Evolutionary conservation across 257 asterid species (phyloP).

Genomic region (Lavandula angustifolia): DNA sequence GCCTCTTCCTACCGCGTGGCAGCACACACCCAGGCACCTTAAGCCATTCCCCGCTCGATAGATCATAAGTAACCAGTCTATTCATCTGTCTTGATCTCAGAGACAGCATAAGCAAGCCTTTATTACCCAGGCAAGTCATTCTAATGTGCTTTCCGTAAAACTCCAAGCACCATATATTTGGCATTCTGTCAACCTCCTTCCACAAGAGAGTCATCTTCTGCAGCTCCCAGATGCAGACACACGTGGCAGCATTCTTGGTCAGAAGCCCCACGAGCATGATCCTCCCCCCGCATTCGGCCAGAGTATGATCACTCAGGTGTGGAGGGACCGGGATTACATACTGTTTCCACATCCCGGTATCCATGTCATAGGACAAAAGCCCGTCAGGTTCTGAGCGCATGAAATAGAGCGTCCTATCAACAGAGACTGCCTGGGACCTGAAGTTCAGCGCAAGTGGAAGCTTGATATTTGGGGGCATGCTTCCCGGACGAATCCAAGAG

Average conservation of each 20-base stretch:
- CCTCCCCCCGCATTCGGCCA: slow-evolving; percentile 81
- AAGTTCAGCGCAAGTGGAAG: slow-evolving; percentile 83
- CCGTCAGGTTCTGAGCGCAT: slow-evolving; percentile 90
- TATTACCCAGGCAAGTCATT: slow-evolving; percentile 95
- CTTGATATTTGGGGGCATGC: slow-evolving; percentile 58
- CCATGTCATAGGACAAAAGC: slow-evolving; percentile 68
- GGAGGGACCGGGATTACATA: slow-evolving; percentile 64
- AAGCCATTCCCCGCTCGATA: slow-evolving; percentile 74
- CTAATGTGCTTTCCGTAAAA: slow-evolving; percentile 97
- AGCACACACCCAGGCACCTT: slow-evolving; percentile 84
- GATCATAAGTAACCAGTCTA: slow-evolving; percentile 69
- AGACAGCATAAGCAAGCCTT: slow-evolving; percentile 83
- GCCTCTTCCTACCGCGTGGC: slow-evolving; percentile 77
- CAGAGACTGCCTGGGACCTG: slow-evolving; percentile 74
- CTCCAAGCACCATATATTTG: slow-evolving; percentile 98
- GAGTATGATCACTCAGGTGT: slow-evolving; percentile 61
- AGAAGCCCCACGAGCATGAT: slow-evolving; percentile 91
- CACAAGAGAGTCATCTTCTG: slow-evolving; percentile 96
- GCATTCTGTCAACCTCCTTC: slow-evolving; percentile 99
- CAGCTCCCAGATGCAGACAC: slow-evolving; percentile 98
- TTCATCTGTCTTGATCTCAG: slow-evolving; percentile 86
- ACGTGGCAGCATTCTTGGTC: slow-evolving; percentile 88
- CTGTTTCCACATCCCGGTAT: slow-evolving; percentile 68
- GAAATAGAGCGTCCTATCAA: slow-evolving; percentile 62
- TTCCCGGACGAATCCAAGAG: slow-evolving; percentile 73